These are phyloP conservation scores for Thuja plicata DNA, from an alignment of 83 land plant species.

Conservation along the genomic window DNA sequence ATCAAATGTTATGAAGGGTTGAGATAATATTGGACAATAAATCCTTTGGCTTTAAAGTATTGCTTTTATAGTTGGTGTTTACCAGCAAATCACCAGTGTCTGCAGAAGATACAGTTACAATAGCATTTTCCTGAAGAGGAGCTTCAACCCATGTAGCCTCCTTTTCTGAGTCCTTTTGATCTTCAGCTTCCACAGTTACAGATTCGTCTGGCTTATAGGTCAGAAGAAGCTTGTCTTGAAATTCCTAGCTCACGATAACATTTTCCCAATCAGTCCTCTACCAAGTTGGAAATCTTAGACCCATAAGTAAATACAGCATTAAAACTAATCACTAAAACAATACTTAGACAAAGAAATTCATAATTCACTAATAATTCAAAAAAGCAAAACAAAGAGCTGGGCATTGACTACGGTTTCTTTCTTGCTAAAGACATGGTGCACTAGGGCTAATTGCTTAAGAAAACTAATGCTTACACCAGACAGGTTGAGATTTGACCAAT, in stretches of 20 bases:
- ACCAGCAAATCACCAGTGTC: constrained; percentile 77
- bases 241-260: constrained; percentile 28
- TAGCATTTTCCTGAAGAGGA: constrained; percentile 31
- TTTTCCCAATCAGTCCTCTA: not conserved
- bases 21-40: not conserved
- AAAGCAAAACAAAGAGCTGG: not conserved
- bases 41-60: not conserved
- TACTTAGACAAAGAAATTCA: not conserved
- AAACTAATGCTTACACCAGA: not conserved
- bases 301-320: not conserved
- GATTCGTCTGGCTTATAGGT: constrained; percentile 54
- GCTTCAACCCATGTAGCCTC: constrained; percentile 23
- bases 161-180: constrained; percentile 27
- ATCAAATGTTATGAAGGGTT: not conserved
- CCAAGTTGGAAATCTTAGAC: not conserved
- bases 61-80: constrained; percentile 13
- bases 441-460: too few species aligned
- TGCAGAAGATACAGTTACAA: constrained; percentile 29
- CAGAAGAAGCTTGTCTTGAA: constrained; percentile 36
- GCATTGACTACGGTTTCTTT: not conserved
- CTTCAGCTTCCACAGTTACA: constrained; percentile 46
- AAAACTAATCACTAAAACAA: not conserved
- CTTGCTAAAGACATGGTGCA: not conserved
- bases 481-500: not conserved
- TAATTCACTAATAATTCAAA: not conserved